Percentiles rank a stretch among this genome's conserved stretches.
Conservation (phyloP, 768 basidiomycete genomes). For the Kwoniella heveanensis region DNA sequence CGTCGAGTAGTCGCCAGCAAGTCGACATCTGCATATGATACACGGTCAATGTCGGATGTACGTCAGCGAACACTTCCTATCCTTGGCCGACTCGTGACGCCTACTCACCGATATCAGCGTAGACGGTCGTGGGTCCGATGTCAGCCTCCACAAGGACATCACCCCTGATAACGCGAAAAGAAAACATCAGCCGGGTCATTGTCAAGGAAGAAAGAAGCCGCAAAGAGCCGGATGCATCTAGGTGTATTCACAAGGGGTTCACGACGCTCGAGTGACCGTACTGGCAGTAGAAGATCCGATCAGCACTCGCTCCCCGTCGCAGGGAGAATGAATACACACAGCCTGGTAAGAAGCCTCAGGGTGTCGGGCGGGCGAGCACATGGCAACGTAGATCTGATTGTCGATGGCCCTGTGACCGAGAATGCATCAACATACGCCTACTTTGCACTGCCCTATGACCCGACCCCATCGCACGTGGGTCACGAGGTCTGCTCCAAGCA, state of each 20-base stretch:
- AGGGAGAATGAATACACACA: slow-evolving; percentile 30
- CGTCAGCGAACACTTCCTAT: too few species aligned
- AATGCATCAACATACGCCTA: not conserved
- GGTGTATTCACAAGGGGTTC: slow-evolving; percentile 73
- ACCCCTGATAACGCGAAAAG: slow-evolving; percentile 63
- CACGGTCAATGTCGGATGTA: too few species aligned
- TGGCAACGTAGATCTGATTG: slow-evolving; percentile 92
- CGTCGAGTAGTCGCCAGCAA: slow-evolving; percentile 68
- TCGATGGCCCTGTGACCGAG: slow-evolving; percentile 73
- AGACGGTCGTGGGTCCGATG: slow-evolving; percentile 77
- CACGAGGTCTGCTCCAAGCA: too few species aligned
- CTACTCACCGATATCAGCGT: slow-evolving; percentile 74
- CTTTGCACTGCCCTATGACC: too few species aligned
- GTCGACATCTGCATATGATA: slow-evolving; percentile 62
- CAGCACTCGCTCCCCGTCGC: too few species aligned
- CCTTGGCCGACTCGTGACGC: too few species aligned
- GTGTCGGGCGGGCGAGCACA: slow-evolving; percentile 94
- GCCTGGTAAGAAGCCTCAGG: slow-evolving; percentile 82
- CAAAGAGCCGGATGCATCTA: too few species aligned
- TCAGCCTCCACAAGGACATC: slow-evolving; percentile 71
- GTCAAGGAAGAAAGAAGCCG: too few species aligned
- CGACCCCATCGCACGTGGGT: too few species aligned
- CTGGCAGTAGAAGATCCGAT: slow-evolving; percentile 8
- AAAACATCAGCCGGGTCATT: not conserved
- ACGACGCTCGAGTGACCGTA: slow-evolving; percentile 79